phyloP scores from a whole-genome alignment of 495 filamentous ascomycete species.

The Aspergillus wentii region DNA sequence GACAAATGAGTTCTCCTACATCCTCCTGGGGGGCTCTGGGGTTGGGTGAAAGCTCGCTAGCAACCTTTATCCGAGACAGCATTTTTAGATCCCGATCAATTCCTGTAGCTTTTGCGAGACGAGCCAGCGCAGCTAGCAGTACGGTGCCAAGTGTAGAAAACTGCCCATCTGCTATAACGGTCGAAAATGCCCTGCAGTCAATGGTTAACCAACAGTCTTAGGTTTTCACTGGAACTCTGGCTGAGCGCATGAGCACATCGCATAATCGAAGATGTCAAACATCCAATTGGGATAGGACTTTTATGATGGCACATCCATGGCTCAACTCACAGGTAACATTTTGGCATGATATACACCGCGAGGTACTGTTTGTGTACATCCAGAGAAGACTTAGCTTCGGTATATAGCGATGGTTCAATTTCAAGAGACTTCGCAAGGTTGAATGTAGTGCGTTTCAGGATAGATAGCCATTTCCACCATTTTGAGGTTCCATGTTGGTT shows the following conservation, averaged over 20 bases:
- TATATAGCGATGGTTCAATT: background rate
- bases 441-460: slow-evolving; percentile 56
- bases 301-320: background rate
- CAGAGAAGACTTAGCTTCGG: background rate
- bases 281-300: too few relatives aligned
- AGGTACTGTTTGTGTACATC: slow-evolving; percentile 24
- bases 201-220: background rate
- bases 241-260: too few relatives aligned
- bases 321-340: slow-evolving; percentile 39
- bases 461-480: slow-evolving; percentile 70
- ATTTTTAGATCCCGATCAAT: slow-evolving; percentile 18
- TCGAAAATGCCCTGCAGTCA: slow-evolving; percentile 55
- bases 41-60: background rate
- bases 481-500: slow-evolving; percentile 70
- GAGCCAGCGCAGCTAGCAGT: slow-evolving; percentile 60
- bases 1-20: slow-evolving; percentile 27
- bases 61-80: background rate
- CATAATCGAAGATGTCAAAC: too few relatives aligned
- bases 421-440: slow-evolving; percentile 45
- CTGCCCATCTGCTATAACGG: slow-evolving; percentile 64
- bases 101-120: slow-evolving; percentile 45
- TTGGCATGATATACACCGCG: slow-evolving; percentile 30
- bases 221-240: too few relatives aligned
- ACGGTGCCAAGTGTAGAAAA: slow-evolving; percentile 77
- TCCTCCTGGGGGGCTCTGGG: slow-evolving; percentile 14